A percentile compares a stretch with the other conserved stretches of the same genome.
phyloP scores from a whole-genome alignment of 2,329 filamentous ascomycete species.

The Alternaria novae-zelandiae region DNA sequence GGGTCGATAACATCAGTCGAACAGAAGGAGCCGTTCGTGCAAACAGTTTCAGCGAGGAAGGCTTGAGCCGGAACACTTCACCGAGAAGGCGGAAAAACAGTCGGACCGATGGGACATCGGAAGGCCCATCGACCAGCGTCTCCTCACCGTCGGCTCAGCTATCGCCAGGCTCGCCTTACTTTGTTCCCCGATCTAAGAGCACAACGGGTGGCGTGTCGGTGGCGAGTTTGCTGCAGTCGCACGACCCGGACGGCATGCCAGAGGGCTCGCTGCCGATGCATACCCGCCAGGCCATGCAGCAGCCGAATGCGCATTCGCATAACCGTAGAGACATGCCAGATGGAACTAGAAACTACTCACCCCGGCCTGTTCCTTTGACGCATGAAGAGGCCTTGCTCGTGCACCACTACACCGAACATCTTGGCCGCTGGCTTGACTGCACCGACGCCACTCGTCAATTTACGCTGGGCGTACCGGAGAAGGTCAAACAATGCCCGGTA shows the following conservation, averaged over 20 bases:
- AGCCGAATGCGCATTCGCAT: background rate
- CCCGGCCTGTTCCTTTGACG: slow-evolving; percentile 19
- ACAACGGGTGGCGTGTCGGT: slow-evolving; percentile 14
- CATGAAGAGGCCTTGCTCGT: slow-evolving; percentile 35
- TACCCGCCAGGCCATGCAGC: background rate
- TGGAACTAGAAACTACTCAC: slow-evolving; percentile 4
- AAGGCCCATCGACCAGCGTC: slow-evolving; percentile 13
- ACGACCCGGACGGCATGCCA: slow-evolving; percentile 1
- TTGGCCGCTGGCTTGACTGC: slow-evolving; percentile 43
- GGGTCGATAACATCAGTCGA: background rate
- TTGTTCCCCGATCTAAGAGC: slow-evolving; percentile 1
- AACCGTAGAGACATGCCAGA: background rate
- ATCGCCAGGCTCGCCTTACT: slow-evolving; percentile 21
- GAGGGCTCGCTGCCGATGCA: slow-evolving; percentile 2
- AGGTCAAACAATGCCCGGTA: slow-evolving; percentile 35
- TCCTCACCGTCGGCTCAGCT: slow-evolving; percentile 19
- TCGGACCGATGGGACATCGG: slow-evolving; percentile 15
- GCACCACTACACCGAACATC: slow-evolving; percentile 38
- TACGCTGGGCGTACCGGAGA: slow-evolving; percentile 35
- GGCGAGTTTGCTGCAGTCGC: slow-evolving; percentile 17
- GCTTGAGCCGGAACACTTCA: slow-evolving; percentile 23
- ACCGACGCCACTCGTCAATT: slow-evolving; percentile 41
- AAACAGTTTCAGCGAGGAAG: slow-evolving; percentile 9
- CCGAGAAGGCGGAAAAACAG: slow-evolving; percentile 20
- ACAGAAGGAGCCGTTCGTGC: background rate